Base-by-base conservation (phyloP, 768 basidiomycete genomes). In the Leccinum longicurvipes region DNA sequence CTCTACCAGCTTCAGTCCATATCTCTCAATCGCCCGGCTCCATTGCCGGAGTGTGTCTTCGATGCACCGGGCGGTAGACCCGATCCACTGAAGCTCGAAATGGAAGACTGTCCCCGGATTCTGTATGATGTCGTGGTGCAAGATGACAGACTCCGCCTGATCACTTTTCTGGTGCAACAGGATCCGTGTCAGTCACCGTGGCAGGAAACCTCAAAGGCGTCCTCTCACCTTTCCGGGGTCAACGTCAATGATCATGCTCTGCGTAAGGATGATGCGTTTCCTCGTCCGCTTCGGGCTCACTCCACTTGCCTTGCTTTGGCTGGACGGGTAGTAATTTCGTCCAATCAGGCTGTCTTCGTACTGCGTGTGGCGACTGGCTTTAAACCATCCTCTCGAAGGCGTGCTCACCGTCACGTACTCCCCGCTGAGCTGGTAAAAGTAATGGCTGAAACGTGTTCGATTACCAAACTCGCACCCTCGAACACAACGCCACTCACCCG, bases 41-140 rank as follows among this genome's bases (percentile, higher is more conserved):
- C 93, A 94, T 50, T 82, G 79, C 36, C 88, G 83, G 23, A 97
- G 78, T 50, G 88, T 81, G 60, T 96, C 93, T 60, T 98, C 95
- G 50, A 98, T 89, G 59, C 86, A 87, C 21, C 91, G 83, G 23
- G 94, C 93, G 1, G 93, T 94, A 2, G 94, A 89, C 3, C 93
- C 94, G 39, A 98, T 87, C 96, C 97, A 99, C 58, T 96, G 91
- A 27, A 99, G 78, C 71, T 99, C 95, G 63, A 98, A 94, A 71
- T 98, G 96, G 74, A 97, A 97, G 56, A 90, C 91, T 27, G 89
- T 96, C n/a, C 79, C 82, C 0, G 93, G 90, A 65, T 98, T 98
- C 70, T 98, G 96, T 51, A 96, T 89, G 54, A 97, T 83, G 72
- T 98, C 97, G 70, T 95, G 86, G 68, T 98, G 95, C 24, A 98